phyloP scores from a whole-genome alignment of 2,329 filamentous ascomycete genomes.

The Exutisphaerella laricina region DNA sequence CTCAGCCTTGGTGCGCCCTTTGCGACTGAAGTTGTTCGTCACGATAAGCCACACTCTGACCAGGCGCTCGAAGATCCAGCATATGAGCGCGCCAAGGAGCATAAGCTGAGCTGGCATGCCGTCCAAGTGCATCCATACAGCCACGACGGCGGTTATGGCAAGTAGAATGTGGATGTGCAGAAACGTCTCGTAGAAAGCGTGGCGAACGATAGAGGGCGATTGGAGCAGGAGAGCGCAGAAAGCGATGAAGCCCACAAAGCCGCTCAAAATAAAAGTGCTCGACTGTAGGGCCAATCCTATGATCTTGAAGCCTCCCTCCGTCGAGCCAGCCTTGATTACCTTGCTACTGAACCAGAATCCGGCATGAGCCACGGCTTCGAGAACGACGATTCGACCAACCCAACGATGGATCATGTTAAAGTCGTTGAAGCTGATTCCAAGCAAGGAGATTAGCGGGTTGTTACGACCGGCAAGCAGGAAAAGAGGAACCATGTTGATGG shows the following conservation, averaged over 20 bases:
- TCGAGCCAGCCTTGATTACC: slow-evolving; percentile 34
- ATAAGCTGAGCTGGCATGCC: slow-evolving; percentile 53
- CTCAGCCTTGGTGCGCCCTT: slow-evolving; percentile 61
- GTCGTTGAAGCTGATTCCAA: slow-evolving; percentile 73
- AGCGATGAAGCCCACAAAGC: slow-evolving; percentile 57
- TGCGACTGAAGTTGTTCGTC: slow-evolving; percentile 59
- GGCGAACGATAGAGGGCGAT: slow-evolving; percentile 64
- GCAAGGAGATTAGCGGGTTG: slow-evolving; percentile 67
- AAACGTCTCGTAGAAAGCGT: slow-evolving; percentile 76
- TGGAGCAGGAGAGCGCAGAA: slow-evolving; percentile 62
- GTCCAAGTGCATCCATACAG: slow-evolving; percentile 61
- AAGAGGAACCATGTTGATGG: slow-evolving; percentile 73
- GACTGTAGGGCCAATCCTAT: slow-evolving; percentile 38
- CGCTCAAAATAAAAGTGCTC: slow-evolving; percentile 52
- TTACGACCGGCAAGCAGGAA: slow-evolving; percentile 71
- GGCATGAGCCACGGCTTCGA: slow-evolving; percentile 64
- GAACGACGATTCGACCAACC: slow-evolving; percentile 68
- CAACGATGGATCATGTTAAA: slow-evolving; percentile 78
- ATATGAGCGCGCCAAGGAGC: slow-evolving; percentile 57
- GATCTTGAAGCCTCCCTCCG: slow-evolving; percentile 48
- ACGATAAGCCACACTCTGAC: slow-evolving; percentile 55
- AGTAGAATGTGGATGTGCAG: slow-evolving; percentile 64
- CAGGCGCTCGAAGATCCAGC: slow-evolving; percentile 63
- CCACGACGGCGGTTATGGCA: slow-evolving; percentile 55
- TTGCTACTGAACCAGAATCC: slow-evolving; percentile 52